These are phyloP conservation scores for Perkinsus chesapeaki DNA, from an alignment of 169 alveolate genomes.

Conservation along the genomic window DNA sequence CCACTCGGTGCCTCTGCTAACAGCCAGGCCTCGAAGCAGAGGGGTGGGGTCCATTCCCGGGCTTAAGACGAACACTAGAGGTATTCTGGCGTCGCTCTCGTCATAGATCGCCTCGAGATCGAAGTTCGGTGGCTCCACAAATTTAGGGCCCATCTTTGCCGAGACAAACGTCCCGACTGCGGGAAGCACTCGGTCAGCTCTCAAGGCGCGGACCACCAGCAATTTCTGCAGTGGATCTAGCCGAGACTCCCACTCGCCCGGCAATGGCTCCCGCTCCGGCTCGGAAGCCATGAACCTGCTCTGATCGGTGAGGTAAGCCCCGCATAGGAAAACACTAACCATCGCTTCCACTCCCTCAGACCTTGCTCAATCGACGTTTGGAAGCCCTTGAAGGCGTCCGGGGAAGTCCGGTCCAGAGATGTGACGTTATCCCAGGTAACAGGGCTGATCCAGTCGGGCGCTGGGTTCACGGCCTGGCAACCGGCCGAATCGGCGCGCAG, in stretches of 20 bases:
- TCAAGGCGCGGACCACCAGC: slow-evolving; percentile 70
- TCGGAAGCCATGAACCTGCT: slow-evolving; percentile 55
- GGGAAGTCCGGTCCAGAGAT: slow-evolving; percentile 57
- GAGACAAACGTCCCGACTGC: slow-evolving; percentile 74
- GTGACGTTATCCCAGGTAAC: slow-evolving; percentile 76
- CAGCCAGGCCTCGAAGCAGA: slow-evolving; percentile 63
- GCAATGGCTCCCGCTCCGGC: slow-evolving; percentile 80
- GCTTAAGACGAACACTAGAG: slow-evolving; percentile 76
- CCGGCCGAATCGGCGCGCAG: background rate
- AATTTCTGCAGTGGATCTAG: slow-evolving; percentile 74
- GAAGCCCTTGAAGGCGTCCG: slow-evolving; percentile 71
- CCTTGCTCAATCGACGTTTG: slow-evolving; percentile 76
- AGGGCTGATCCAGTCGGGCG: slow-evolving; percentile 77
- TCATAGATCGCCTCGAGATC: slow-evolving; percentile 71
- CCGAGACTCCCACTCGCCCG: slow-evolving; percentile 92
- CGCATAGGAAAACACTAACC: slow-evolving; percentile 42
- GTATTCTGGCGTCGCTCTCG: slow-evolving; percentile 61
- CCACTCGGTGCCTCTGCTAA: slow-evolving; percentile 40
- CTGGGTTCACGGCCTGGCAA: slow-evolving; percentile 70
- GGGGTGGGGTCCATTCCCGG: slow-evolving; percentile 91
- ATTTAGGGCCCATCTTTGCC: slow-evolving; percentile 69
- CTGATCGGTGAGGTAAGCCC: too few relatives aligned
- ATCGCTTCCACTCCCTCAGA: slow-evolving; percentile 68
- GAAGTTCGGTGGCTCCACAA: slow-evolving; percentile 76
- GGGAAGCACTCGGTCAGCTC: slow-evolving; percentile 83